phyloP scores from a whole-genome alignment of 495 filamentous ascomycete genomes.

The Trichoderma asperelloides region DNA sequence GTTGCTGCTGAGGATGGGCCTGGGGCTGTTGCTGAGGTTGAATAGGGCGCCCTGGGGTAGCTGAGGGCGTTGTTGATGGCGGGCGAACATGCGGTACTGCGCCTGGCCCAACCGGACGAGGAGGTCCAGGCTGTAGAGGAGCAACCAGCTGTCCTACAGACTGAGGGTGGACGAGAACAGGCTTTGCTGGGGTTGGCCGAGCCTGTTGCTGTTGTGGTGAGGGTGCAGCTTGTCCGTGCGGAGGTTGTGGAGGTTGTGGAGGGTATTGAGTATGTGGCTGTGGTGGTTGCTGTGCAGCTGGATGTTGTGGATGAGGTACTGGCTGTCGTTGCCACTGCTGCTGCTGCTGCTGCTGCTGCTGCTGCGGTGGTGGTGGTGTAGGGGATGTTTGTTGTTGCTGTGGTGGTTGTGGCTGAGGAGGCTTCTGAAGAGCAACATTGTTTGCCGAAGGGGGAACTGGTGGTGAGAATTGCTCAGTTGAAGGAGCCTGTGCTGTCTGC shows the following conservation, averaged over 20 bases:
- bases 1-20: neutral
- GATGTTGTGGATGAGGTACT: constrained; percentile 12
- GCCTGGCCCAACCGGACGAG: constrained; percentile 14
- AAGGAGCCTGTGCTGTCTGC: constrained; percentile 17
- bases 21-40: constrained; percentile 13
- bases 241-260: constrained; percentile 17
- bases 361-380: constrained; percentile 19
- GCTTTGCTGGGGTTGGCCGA: constrained; percentile 17
- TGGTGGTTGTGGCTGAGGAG: constrained; percentile 9
- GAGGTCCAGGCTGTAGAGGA: constrained; percentile 21
- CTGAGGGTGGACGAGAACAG: constrained; percentile 31
- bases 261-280: constrained; percentile 14
- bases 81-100: constrained; percentile 17
- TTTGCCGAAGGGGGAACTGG: constrained; percentile 13
- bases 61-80: constrained; percentile 11
- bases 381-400: constrained; percentile 19
- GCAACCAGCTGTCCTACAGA: constrained; percentile 26
- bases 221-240: constrained; percentile 14
- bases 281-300: constrained; percentile 11
- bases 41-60: constrained; percentile 8
- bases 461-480: constrained; percentile 12
- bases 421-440: neutral
- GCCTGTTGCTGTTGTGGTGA: constrained; percentile 19
- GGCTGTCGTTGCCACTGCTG: constrained; percentile 14
- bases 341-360: constrained; percentile 6